These are phyloP conservation scores for Penicillium ochrochloron DNA, from an alignment of 495 filamentous ascomycete species.

Conservation along the genomic window DNA sequence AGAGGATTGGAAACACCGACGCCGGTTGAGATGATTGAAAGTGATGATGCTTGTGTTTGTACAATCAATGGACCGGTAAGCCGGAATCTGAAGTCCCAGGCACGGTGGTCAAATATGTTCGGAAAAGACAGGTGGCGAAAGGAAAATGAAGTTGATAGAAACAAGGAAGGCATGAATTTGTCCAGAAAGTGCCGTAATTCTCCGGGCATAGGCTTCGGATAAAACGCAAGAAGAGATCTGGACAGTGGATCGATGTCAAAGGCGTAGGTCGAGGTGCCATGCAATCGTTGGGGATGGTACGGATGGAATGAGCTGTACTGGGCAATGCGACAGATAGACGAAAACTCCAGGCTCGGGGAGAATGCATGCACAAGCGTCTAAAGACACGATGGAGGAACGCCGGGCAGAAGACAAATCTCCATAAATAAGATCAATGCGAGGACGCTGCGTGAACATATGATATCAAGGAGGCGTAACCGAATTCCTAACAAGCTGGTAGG, in stretches of 20 bases:
- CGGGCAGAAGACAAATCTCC: slow-evolving; percentile 30
- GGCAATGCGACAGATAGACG: slow-evolving; percentile 20
- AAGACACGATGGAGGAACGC: slow-evolving; percentile 34
- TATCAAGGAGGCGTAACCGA: slow-evolving; percentile 28
- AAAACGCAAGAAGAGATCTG: slow-evolving; percentile 17
- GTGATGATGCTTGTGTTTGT: slow-evolving; percentile 24
- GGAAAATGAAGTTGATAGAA: not conserved
- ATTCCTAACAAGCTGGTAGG: slow-evolving; percentile 6
- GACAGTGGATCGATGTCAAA: slow-evolving; percentile 19
- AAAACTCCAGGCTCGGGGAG: slow-evolving; percentile 19
- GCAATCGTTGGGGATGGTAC: not conserved
- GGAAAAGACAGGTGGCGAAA: slow-evolving; percentile 9
- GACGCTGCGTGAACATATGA: slow-evolving; percentile 42
- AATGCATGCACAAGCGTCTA: slow-evolving; percentile 26
- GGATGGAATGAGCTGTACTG: not conserved
- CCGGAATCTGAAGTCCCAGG: not conserved
- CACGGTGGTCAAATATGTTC: slow-evolving; percentile 3
- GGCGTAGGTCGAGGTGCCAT: not conserved
- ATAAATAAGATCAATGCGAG: slow-evolving; percentile 23
- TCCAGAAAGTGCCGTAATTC: not conserved
- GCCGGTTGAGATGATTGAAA: slow-evolving; percentile 22
- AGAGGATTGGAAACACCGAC: slow-evolving; percentile 13
- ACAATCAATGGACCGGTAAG: slow-evolving; percentile 21
- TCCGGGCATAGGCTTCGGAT: not conserved
- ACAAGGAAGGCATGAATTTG: slow-evolving; percentile 4